phyloP scores from a whole-genome alignment of 345 rosid genomes.

The Dipteronia sinensis region DNA sequence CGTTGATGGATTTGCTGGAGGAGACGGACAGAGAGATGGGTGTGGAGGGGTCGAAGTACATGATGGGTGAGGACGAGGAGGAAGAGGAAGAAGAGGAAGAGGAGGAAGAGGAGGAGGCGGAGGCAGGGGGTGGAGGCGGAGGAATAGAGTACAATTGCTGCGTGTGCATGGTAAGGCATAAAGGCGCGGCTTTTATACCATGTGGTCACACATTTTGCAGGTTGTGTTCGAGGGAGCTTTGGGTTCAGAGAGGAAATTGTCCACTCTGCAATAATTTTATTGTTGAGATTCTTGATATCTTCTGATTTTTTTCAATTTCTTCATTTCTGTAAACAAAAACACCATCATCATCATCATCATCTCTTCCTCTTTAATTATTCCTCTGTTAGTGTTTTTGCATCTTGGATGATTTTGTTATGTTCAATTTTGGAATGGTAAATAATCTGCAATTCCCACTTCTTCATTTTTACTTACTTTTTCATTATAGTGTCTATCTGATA shows the following conservation, averaged over 20 bases:
- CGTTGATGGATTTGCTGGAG: conserved; percentile 84
- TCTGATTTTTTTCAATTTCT: conserved; percentile 32
- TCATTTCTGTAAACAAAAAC: conserved; percentile 5
- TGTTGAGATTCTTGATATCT: conserved; percentile 82
- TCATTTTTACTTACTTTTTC: background rate
- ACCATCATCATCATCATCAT: no score
- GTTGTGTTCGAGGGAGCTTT: conserved; percentile 90
- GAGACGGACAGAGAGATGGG: conserved; percentile 82
- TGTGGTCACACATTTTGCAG: conserved; percentile 95
- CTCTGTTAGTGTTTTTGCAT: background rate
- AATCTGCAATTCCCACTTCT: background rate
- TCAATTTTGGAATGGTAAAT: conserved; percentile 2
- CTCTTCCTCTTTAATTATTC: background rate
- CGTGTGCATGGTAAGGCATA: conserved; percentile 82
- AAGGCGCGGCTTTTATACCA: conserved; percentile 83
- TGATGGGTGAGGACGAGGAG: conserved; percentile 42
- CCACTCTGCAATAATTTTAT: conserved; percentile 86
- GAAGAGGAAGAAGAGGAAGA: conserved; percentile 42
- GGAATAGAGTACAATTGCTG: conserved; percentile 68
- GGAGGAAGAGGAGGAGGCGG: conserved; percentile 33
- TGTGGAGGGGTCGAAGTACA: conserved; percentile 54
- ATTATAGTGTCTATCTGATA: background rate
- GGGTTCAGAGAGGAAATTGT: conserved; percentile 86
- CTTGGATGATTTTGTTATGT: background rate
- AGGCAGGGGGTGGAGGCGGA: conserved; percentile 3